Conservation (phyloP, 2,329 filamentous ascomycete genomes). For the Grosmannia serpens region DNA sequence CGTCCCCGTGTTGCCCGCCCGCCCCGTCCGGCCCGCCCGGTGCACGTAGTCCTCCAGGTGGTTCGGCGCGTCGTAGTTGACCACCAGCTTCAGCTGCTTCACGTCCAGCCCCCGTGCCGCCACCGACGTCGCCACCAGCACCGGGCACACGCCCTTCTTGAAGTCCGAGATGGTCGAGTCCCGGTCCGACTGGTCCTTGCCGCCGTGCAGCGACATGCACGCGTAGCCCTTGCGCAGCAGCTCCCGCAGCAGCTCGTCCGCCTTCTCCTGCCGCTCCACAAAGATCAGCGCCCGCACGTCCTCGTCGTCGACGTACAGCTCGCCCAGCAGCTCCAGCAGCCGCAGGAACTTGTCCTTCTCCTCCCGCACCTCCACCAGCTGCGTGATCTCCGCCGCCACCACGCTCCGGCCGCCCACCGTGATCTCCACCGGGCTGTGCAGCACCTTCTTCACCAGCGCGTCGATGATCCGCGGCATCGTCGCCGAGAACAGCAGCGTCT, state of each 20-base stretch:
- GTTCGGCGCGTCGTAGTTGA: slow-evolving; percentile 91
- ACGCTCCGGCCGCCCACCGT: slow-evolving; percentile 79
- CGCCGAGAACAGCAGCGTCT: slow-evolving; percentile 91
- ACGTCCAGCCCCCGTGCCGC: slow-evolving; percentile 92
- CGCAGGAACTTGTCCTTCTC: slow-evolving; percentile 76
- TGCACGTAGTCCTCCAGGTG: slow-evolving; percentile 96
- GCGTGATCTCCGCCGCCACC: slow-evolving; percentile 85
- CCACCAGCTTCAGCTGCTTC: slow-evolving; percentile 87
- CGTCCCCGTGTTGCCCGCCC: slow-evolving; percentile 87
- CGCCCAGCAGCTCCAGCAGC: slow-evolving; percentile 74
- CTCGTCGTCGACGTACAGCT: slow-evolving; percentile 76
- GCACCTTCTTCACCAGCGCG: slow-evolving; percentile 74
- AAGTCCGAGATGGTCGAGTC: slow-evolving; percentile 90
- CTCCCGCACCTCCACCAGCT: slow-evolving; percentile 78
- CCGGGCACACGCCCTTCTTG: slow-evolving; percentile 79
- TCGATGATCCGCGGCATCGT: slow-evolving; percentile 95
- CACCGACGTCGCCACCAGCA: slow-evolving; percentile 89
- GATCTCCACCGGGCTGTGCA: slow-evolving; percentile 80
- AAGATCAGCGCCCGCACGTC: slow-evolving; percentile 86
- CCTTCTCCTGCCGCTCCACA: slow-evolving; percentile 83
- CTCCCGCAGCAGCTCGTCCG: slow-evolving; percentile 67
- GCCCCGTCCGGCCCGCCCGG: slow-evolving; percentile 82
- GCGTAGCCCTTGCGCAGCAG: slow-evolving; percentile 76
- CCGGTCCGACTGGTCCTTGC: slow-evolving; percentile 86
- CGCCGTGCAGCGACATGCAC: slow-evolving; percentile 87